Conservation (phyloP, 2,329 filamentous ascomycete species). For the Mycogone perniciosa region DNA sequence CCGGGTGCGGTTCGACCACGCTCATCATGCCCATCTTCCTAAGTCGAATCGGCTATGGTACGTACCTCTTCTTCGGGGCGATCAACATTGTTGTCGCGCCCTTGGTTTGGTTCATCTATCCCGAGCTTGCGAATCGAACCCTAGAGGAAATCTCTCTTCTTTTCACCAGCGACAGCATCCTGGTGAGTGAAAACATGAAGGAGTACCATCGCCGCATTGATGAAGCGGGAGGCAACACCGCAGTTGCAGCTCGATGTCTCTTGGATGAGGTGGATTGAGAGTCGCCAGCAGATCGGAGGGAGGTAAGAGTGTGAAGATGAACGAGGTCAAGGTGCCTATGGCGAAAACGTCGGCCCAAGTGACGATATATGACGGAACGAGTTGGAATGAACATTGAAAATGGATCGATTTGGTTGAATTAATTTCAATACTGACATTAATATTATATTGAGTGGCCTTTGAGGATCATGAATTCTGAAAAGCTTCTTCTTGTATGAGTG, state of each 20-base stretch:
- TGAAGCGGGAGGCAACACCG: conserved; percentile 18
- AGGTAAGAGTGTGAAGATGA: conserved; percentile 1
- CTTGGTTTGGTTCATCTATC: conserved; percentile 38
- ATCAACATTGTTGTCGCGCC: conserved; percentile 46
- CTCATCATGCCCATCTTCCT: conserved; percentile 50
- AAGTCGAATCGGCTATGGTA: conserved; percentile 36
- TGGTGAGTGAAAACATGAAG: conserved; percentile 41
- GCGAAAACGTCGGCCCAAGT: neutral
- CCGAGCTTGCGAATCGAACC: conserved; percentile 12
- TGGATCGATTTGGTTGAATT: no score
- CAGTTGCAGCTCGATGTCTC: conserved; percentile 16
- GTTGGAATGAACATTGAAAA: no score
- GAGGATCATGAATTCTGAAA: no score
- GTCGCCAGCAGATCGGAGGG: neutral
- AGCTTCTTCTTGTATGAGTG: no score
- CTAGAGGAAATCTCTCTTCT: conserved; percentile 35
- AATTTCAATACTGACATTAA: no score
- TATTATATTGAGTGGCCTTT: no score
- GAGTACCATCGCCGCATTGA: conserved; percentile 17
- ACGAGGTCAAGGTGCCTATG: conserved; percentile 2
- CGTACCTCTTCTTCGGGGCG: conserved; percentile 46
- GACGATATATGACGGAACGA: neutral
- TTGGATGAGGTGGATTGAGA: conserved; percentile 18
- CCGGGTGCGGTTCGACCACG: conserved; percentile 49
- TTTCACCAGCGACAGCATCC: conserved; percentile 40